Percentiles rank a stretch among this genome's conserved stretches.
phyloP scores from a whole-genome alignment of 352 stramenopile genomes.

The Pythium rishiriense region DNA sequence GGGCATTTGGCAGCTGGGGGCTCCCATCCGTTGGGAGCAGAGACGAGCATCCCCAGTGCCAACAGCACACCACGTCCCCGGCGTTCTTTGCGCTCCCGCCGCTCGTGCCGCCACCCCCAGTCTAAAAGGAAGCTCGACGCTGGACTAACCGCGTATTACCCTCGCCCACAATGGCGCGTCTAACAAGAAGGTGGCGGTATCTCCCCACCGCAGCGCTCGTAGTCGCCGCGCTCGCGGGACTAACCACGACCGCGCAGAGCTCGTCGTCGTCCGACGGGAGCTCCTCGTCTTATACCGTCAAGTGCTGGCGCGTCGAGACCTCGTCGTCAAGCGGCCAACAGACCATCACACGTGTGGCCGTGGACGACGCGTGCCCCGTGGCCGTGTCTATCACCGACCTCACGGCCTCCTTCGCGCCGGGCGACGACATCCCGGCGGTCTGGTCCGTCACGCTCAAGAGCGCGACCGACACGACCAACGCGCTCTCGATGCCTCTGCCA shows the following conservation, averaged over 20 bases:
- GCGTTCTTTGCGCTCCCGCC: neutral
- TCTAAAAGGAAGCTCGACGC: neutral
- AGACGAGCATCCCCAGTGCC: conserved; percentile 2
- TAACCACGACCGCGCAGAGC: conserved; percentile 1
- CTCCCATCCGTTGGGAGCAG: neutral
- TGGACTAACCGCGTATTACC: neutral
- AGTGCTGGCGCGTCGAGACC: conserved; percentile 21
- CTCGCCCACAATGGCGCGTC: neutral
- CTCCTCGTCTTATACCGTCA: neutral
- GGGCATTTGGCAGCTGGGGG: neutral
- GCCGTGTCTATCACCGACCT: conserved; percentile 36
- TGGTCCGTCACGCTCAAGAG: conserved; percentile 40
- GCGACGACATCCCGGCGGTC: conserved; percentile 44
- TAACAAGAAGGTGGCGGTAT: conserved; percentile 1
- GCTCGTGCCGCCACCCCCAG: neutral
- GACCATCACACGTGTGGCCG: neutral
- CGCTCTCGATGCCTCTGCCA: conserved; percentile 44
- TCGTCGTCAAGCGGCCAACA: neutral
- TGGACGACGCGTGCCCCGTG: conserved; percentile 14
- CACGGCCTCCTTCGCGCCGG: conserved; percentile 34
- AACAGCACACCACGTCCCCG: conserved; percentile 1
- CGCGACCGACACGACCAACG: conserved; percentile 34
- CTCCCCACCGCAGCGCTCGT: conserved; percentile 1
- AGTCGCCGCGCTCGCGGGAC: neutral
- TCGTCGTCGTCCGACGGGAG: neutral